Base-by-base conservation (phyloP, 495 filamentous ascomycete genomes). In the Apiosordaria backusii region DNA sequence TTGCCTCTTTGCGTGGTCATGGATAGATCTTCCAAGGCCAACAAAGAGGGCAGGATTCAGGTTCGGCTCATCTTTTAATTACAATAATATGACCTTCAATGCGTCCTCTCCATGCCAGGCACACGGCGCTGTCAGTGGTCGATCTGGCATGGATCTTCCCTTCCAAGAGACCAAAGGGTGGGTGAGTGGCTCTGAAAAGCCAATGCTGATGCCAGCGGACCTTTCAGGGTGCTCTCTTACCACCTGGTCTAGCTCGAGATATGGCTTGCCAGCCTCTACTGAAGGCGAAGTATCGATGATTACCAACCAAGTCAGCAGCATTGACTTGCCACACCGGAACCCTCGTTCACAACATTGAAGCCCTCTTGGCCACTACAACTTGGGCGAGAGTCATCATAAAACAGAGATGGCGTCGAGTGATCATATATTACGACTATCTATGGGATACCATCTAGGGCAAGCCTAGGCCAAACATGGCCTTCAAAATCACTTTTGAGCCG, bases 341-440 rank as follows among this genome's bases (percentile, higher is more conserved):
- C n/a, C n/a, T n/a, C n/a, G n/a, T n/a, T n/a, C 29, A 35, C 5
- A 5, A 10, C 29, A 35, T 5, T 10, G 29, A 35, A 35, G 29
- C 29, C 10, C 6, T 3, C 16, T 45, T 13, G 16, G 35, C 16
- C 35, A 45, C 5, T 15, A 45, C 4, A 13, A 0, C 35, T 45
- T 9, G n/a, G 35, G 35, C 35, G 21, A 59, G 9, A 59, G 4
- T 27, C 6, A 27, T 27, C 25, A 16, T 25, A 27, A 24, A 59
- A 59, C 35, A 45, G 35, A 45, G 35, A 59, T 29, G 59, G 29
- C 52, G 63, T 59, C 35, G 61, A 66, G 60, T 66, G 65, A 66
- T 72, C 72, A 72, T 74, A 68, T 63, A 65, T 65, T 67, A 73
- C 71, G 65, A 67, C 72, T 74, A 67, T 64, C 64, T 70, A 73